Percentiles rank a stretch among this genome's conserved stretches.
Conservation (phyloP, 108 stramenopile genomes). For the Skeletonema grethae region DNA sequence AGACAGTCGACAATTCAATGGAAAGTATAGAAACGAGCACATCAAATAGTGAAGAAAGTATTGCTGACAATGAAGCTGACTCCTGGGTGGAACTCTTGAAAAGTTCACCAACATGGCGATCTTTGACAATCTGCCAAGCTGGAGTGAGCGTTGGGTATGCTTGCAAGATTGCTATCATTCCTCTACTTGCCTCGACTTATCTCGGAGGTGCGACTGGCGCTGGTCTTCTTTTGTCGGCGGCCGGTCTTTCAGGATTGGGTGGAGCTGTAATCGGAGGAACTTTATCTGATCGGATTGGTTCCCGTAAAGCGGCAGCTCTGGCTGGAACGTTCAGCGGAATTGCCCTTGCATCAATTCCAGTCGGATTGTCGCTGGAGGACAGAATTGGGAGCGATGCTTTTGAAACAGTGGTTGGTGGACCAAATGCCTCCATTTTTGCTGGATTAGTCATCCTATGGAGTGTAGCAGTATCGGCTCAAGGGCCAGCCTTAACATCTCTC, state of each 20-base stretch:
- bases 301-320: conserved; percentile 47
- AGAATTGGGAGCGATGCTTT: background rate
- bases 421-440: conserved; percentile 29
- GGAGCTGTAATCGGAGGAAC: conserved; percentile 70
- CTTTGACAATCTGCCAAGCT: conserved; percentile 61
- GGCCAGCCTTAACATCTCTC: conserved; percentile 45
- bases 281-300: conserved; percentile 52
- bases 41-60: background rate
- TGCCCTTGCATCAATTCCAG: conserved; percentile 50
- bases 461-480: conserved; percentile 47
- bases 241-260: conserved; percentile 65
- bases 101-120: conserved; percentile 56
- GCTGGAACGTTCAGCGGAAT: conserved; percentile 55
- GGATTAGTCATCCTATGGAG: conserved; percentile 39
- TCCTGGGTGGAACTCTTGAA: conserved; percentile 55
- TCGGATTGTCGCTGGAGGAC: conserved; percentile 40
- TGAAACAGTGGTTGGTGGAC: background rate
- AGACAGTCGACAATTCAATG: conserved; percentile 43
- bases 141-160: conserved; percentile 74
- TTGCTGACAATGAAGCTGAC: conserved; percentile 14
- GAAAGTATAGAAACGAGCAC: background rate
- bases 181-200: conserved; percentile 55
- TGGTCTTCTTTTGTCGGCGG: conserved; percentile 67
- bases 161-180: conserved; percentile 76
- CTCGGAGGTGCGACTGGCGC: conserved; percentile 71